These are phyloP conservation scores for Ceratocystis alfenasii DNA, from an alignment of 2,329 filamentous ascomycete genomes.

Conservation along the genomic window DNA sequence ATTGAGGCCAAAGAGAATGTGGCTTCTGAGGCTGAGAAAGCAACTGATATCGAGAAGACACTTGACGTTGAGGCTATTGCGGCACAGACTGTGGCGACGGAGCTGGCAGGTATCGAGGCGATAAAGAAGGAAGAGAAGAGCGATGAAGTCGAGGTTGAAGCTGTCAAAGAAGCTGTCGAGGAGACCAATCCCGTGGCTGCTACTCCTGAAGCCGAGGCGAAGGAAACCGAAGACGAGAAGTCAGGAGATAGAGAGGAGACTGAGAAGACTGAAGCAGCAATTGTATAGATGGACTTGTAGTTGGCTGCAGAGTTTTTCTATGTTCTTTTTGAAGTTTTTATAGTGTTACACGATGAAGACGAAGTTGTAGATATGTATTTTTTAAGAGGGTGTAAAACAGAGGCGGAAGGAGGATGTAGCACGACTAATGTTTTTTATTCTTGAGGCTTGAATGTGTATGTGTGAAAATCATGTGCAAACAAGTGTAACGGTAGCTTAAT, in stretches of 20 bases:
- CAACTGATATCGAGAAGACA: background rate
- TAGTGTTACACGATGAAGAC: too few species aligned
- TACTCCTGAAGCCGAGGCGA: background rate
- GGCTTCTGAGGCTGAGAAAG: background rate
- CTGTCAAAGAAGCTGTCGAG: background rate
- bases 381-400: too few species aligned
- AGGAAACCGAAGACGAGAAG: background rate
- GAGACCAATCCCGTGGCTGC: background rate
- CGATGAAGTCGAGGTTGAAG: background rate
- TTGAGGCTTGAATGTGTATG: too few species aligned
- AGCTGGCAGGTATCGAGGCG: background rate
- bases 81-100: background rate
- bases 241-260: too few species aligned
- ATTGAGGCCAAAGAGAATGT: background rate
- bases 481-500: too few species aligned
- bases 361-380: too few species aligned
- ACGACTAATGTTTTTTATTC: too few species aligned
- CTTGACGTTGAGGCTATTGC: slow-evolving; percentile 2
- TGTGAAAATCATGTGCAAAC: too few species aligned
- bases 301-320: too few species aligned
- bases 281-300: slow-evolving; percentile 7
- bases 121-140: background rate
- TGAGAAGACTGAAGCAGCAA: background rate
- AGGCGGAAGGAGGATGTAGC: too few species aligned
- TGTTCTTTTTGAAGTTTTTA: too few species aligned